Evolutionary conservation across 306 rosid genomes (phyloP).

Genomic region (Malus orientalis): DNA sequence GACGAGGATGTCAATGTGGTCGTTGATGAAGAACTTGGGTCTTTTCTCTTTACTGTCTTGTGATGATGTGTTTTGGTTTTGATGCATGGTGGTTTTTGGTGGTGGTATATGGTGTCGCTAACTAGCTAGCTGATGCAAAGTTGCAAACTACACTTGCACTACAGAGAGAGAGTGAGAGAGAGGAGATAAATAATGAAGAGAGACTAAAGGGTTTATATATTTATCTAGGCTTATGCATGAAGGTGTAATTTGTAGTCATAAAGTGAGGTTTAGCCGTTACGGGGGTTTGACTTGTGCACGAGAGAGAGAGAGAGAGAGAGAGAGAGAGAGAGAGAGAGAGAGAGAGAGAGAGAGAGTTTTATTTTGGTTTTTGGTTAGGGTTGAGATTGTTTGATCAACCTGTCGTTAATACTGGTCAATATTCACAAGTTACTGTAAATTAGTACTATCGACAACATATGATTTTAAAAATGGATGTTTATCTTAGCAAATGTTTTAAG

Average conservation of each 20-base stretch:
- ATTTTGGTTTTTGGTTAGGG: neutral
- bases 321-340: too few species aligned
- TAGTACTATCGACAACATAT: neutral
- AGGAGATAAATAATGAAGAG: neutral
- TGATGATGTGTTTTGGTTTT: constrained; percentile 2
- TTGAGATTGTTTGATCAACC: neutral
- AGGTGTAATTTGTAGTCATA: neutral
- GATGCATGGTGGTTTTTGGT: constrained; percentile 18
- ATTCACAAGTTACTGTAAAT: neutral
- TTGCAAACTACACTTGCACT: neutral
- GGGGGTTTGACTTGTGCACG: neutral
- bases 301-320: too few species aligned
- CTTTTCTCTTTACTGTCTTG: constrained; percentile 29
- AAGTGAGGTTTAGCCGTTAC: constrained; percentile 19
- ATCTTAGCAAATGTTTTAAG: neutral
- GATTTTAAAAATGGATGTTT: too few species aligned
- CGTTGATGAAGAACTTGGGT: constrained; percentile 66
- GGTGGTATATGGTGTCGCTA: neutral
- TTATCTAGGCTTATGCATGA: neutral
- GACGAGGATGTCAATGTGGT: constrained; percentile 74
- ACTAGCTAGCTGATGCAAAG: neutral
- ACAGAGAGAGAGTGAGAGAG: neutral
- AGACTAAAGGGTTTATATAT: neutral
- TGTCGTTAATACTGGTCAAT: neutral
- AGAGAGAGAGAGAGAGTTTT: too few species aligned